These are phyloP conservation scores for Kockovaella imperatae DNA, from an alignment of 768 basidiomycete genomes.

Conservation along the genomic window DNA sequence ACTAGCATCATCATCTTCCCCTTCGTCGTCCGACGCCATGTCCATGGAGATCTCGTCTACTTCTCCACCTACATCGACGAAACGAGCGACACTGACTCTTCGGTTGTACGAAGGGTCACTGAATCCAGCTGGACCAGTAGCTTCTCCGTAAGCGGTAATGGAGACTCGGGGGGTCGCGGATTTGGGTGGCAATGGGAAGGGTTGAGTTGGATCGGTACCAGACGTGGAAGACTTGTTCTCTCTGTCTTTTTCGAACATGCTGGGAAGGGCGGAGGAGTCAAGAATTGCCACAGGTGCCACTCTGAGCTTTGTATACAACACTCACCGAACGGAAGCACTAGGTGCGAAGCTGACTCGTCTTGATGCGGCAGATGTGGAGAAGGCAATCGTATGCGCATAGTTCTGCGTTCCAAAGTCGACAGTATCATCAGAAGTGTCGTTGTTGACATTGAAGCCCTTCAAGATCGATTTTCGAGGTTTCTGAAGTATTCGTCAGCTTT, in stretches of 20 bases:
- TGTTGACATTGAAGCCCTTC: slow-evolving; percentile 13
- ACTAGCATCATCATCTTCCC: slow-evolving; percentile 6
- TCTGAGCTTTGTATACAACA: background rate
- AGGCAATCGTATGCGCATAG: slow-evolving; percentile 33
- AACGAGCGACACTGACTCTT: too few relatives aligned
- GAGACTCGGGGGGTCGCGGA: slow-evolving; percentile 1
- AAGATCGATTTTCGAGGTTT: slow-evolving; percentile 42
- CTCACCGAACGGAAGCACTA: slow-evolving; percentile 35
- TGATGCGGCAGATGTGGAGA: slow-evolving; percentile 7
- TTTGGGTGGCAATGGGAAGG: background rate
- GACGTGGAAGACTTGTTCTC: slow-evolving; percentile 4
- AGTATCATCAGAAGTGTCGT: slow-evolving; percentile 7
- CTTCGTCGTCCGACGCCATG: slow-evolving; percentile 30
- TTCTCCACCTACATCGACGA: slow-evolving; percentile 9
- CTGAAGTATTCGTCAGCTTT: slow-evolving; percentile 6
- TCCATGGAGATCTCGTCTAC: slow-evolving; percentile 36
- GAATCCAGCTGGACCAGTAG: slow-evolving; percentile 3
- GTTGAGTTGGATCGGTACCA: slow-evolving; percentile 6
- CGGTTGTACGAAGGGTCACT: slow-evolving; percentile 10
- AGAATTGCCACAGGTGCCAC: background rate
- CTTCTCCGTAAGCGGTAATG: background rate
- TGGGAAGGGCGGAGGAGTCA: slow-evolving; percentile 4
- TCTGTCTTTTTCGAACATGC: slow-evolving; percentile 25
- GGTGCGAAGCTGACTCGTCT: slow-evolving; percentile 41
- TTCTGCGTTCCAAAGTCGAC: slow-evolving; percentile 8